Conservation (phyloP, 1,284 basidiomycete genomes). For the Microbotryum intermedium region DNA sequence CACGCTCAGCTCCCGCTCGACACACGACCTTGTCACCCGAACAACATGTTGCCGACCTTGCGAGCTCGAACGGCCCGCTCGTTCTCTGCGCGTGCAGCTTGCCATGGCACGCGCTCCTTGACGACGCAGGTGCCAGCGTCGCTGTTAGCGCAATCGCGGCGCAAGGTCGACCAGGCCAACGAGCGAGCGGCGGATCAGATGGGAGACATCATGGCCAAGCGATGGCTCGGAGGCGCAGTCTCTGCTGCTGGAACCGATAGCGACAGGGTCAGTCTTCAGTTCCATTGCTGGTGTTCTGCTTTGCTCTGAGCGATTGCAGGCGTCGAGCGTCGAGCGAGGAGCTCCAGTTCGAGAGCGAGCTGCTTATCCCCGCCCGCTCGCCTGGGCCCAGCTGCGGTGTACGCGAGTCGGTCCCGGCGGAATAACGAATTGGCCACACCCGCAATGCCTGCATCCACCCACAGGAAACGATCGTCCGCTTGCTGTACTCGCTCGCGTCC, state of each 20-base stretch:
- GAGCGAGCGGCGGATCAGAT: conserved; percentile 19
- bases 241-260: conserved; percentile 19
- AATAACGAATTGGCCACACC: too few species aligned
- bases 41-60: neutral
- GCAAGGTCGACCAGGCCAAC: conserved; percentile 19
- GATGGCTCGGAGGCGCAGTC: conserved; percentile 27
- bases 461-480: conserved; percentile 48
- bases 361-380: neutral
- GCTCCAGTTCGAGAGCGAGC: neutral
- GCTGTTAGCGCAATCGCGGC: conserved; percentile 23
- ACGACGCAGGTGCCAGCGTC: conserved; percentile 2
- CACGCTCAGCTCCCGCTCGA: neutral
- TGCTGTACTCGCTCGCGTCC: conserved; percentile 88
- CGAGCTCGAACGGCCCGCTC: neutral
- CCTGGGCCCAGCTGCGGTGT: neutral
- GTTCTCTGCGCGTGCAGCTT: neutral
- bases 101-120: neutral
- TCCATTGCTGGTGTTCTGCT: neutral
- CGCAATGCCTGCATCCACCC: too few species aligned
- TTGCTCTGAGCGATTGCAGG: neutral
- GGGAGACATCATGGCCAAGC: conserved; percentile 27
- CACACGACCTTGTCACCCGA: neutral
- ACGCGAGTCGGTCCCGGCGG: too few species aligned
- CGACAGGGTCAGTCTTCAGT: conserved; percentile 18
- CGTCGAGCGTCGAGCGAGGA: too few species aligned